A percentile compares a stretch with the other conserved stretches of the same genome.
phyloP scores from a whole-genome alignment of 352 stramenopile species.

The Pythium rhizo-oryzae region DNA sequence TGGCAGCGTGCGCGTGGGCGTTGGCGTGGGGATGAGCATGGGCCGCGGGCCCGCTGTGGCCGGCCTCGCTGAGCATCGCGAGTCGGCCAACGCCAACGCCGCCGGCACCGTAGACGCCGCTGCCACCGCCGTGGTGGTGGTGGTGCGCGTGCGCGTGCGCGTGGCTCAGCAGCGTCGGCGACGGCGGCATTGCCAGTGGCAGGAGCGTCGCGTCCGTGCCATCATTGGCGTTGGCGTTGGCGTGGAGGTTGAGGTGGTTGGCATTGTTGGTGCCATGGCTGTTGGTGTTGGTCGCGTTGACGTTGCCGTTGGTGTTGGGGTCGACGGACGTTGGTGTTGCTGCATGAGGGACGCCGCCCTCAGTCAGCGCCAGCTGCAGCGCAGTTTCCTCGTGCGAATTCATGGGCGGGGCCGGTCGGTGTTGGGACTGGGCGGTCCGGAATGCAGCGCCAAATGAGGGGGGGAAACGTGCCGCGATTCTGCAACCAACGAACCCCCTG shows the following conservation, averaged over 20 bases:
- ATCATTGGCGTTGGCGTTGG: constrained; percentile 5
- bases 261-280: constrained; percentile 9
- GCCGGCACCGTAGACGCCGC: neutral
- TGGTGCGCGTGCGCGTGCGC: constrained; percentile 12
- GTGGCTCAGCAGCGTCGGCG: constrained; percentile 24
- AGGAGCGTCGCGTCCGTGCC: constrained; percentile 13
- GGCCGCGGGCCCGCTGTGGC: neutral
- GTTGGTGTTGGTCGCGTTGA: constrained; percentile 1
- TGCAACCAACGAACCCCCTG: constrained; percentile 21
- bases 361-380: constrained; percentile 27
- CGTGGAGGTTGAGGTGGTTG: neutral
- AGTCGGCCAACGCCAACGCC: constrained; percentile 6
- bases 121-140: too few relatives aligned
- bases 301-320: neutral
- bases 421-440: neutral
- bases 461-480: constrained; percentile 22
- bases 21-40: neutral
- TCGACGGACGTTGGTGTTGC: constrained; percentile 18
- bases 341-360: constrained; percentile 26
- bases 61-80: constrained; percentile 21
- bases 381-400: constrained; percentile 33
- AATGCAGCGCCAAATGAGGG: constrained; percentile 7
- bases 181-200: constrained; percentile 31
- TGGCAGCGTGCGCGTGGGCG: neutral
- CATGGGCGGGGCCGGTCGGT: constrained; percentile 10